Evolutionary conservation across 768 basidiomycete genomes (phyloP).

Genomic region (Tephrocybe sp.): DNA sequence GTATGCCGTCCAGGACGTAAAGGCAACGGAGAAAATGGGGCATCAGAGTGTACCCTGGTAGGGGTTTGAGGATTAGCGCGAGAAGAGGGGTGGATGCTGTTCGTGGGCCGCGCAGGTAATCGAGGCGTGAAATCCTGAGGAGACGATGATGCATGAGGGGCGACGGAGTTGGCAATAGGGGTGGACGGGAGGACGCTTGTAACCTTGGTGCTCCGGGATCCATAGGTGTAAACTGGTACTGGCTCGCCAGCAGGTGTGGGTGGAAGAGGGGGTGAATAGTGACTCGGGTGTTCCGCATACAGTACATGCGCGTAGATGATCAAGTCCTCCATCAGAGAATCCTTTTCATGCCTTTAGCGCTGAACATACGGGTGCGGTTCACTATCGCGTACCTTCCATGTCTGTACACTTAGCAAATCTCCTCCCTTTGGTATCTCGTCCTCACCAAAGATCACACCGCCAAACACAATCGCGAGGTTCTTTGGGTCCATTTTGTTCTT

Average conservation of each 20-base stretch:
- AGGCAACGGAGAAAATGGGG: constrained; percentile 19
- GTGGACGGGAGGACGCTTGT: constrained; percentile 43
- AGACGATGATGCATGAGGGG: constrained; percentile 23
- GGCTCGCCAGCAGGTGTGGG: constrained; percentile 71
- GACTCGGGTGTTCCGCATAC: constrained; percentile 57
- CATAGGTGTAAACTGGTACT: constrained; percentile 57
- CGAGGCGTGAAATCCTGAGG: constrained; percentile 74
- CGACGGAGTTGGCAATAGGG: constrained; percentile 6
- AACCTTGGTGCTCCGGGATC: constrained; percentile 71
- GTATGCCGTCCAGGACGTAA: constrained; percentile 18
- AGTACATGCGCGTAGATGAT: constrained; percentile 68
- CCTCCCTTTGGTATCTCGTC: constrained; percentile 82
- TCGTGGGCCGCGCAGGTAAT: constrained; percentile 65
- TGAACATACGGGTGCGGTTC: neutral
- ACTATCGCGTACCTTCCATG: constrained; percentile 58
- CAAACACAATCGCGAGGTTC: constrained; percentile 91
- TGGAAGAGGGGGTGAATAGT: constrained; percentile 68
- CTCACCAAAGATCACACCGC: constrained; percentile 87
- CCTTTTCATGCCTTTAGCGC: constrained; percentile 22
- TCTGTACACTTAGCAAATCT: constrained; percentile 76
- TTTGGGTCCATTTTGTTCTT: constrained; percentile 94
- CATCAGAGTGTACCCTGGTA: constrained; percentile 34
- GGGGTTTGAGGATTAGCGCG: constrained; percentile 55
- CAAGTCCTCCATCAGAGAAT: constrained; percentile 79
- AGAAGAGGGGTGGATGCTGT: constrained; percentile 78